Base-by-base conservation (phyloP, 2,329 filamentous ascomycete genomes). In the Penicillium expansum region DNA sequence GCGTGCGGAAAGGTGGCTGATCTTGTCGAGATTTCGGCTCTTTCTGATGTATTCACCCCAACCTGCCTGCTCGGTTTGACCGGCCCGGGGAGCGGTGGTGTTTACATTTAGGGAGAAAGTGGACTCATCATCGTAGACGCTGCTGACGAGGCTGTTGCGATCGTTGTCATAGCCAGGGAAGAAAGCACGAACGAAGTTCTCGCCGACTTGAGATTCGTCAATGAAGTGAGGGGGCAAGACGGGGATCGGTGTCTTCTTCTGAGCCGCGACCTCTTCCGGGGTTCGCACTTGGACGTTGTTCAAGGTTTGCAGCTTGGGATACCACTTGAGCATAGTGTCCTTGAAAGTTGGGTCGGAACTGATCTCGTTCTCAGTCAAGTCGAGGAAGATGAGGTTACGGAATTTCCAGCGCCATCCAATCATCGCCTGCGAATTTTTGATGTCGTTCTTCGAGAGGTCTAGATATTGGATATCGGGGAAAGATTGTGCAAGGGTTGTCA, bases 401-500 rank as follows among this genome's bases (percentile, higher is more conserved):
- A 97, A 92, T 54, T 89, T 91, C 69, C 86, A 84, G 58, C 87
- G 87, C 92, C 92, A 97, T 32, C 80, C 83, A 51, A 86, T 83
- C 45, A 99, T 74, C 10, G 84, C 83, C 55, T 86, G 83, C 49
- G 91, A 74, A 50, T 83, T 85, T 57, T 82, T 80, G 66, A 99
- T 85, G 39, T 86, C 84, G 75, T 97, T 97, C 69, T 87, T 85
- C 53, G 91, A 94, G 27, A 97, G 83, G 64, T 97, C 93, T 13
- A 99, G 84, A 63, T 96, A 92, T 71, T 91, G 87, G 58, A 97
- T 80, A 59, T 92, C 88, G 0, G 92, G 91, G 53, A 97, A 90
- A 0, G 90, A 91, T 51, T 85, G 83, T 10, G 91, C 86, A 1
- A 97, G 81, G 1, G 86, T 82, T 50, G 88, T 90, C 49, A 97